Conservation (phyloP, 805 yeast genomes). For the Candida tammaniensis region DNA sequence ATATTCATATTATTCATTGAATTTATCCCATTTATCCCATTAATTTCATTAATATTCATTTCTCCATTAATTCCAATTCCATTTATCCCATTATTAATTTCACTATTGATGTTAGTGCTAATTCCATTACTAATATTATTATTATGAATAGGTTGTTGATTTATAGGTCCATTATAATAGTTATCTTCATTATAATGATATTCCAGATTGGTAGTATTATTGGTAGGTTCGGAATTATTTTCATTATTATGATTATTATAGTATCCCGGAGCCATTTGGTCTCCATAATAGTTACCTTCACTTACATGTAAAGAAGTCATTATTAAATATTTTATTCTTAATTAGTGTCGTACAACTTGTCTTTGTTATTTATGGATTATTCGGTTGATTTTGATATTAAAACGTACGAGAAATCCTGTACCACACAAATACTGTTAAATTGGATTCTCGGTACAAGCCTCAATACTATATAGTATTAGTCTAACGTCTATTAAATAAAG, state of each 20-base stretch:
- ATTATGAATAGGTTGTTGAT: slow-evolving; percentile 1
- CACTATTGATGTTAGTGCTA: not conserved
- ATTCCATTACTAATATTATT: slow-evolving; percentile 1
- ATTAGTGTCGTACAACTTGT: not conserved
- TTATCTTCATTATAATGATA: not conserved
- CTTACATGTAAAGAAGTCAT: slow-evolving; percentile 31
- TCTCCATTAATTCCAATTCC: slow-evolving; percentile 6
- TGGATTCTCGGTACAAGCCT: no score
- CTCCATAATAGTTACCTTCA: slow-evolving; percentile 27
- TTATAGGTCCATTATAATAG: not conserved
- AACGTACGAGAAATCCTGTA: no score
- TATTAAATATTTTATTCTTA: not conserved
- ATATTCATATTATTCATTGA: slow-evolving; percentile 5
- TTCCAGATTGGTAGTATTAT: slow-evolving; percentile 2
- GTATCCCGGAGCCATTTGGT: slow-evolving; percentile 5
- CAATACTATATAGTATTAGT: no score
- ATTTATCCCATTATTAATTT: slow-evolving; percentile 2
- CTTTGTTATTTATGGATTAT: no score
- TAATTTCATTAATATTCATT: slow-evolving; percentile 7
- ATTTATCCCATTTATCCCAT: slow-evolving; percentile 7
- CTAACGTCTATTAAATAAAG: no score
- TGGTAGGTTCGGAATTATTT: slow-evolving; percentile 1
- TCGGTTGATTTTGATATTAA: no score
- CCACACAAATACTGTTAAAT: no score
- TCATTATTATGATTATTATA: slow-evolving; percentile 1